Evolutionary conservation across 1,284 basidiomycete genomes (phyloP), one percentile per base, ranked within the genome.

Genomic region (Meira miltonrushii): DNA sequence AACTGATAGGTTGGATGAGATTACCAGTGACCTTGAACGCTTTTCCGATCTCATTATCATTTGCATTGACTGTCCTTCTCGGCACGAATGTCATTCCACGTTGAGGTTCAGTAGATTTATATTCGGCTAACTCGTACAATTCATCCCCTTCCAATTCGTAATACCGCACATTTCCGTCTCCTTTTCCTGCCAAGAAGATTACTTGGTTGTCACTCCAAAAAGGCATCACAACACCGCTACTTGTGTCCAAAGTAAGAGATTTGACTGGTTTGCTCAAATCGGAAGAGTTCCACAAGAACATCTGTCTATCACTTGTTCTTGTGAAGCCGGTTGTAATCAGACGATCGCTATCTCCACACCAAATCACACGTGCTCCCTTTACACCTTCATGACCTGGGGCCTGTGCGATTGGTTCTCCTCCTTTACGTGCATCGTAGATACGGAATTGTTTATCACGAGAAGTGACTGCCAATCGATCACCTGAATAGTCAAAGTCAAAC

Each of bases 41-140:
- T 46, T 92, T 85, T 1, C 92, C 93, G 69, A 97, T 96, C 80
- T 98, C 95, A 79, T 92, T 94, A 58, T 96, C 91, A 39, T 84
- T 81, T 17, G 93, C 88, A 73, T 86, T 90, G 67, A 97, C 84
- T 0, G 89, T 86, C 49, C 92, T 88, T 28, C 93, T 86, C 6
- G 92, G 93, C 37, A 96, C 84, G 86, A 97, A 94, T 69, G 89
- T 90, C 85, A 97, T 89, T 15, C 95, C 95, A 50, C 93, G 89
- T 80, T 96, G 90, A 40, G 94, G 93, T 59, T 93, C 90, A 39
- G 85, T 83, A 2, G 89, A 89, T 80, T 94, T 91, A 84, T 92
- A 86, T 78, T 97, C 93, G 50, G 86, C 84, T 7, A 74, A 60
- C 53, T 72, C 68, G 63, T 75, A 59, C 47, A 98, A 83, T 54